These are phyloP conservation scores for Oryza australiensis DNA, from an alignment of 176 grass and related monocot genomes.

Conservation along the genomic window DNA sequence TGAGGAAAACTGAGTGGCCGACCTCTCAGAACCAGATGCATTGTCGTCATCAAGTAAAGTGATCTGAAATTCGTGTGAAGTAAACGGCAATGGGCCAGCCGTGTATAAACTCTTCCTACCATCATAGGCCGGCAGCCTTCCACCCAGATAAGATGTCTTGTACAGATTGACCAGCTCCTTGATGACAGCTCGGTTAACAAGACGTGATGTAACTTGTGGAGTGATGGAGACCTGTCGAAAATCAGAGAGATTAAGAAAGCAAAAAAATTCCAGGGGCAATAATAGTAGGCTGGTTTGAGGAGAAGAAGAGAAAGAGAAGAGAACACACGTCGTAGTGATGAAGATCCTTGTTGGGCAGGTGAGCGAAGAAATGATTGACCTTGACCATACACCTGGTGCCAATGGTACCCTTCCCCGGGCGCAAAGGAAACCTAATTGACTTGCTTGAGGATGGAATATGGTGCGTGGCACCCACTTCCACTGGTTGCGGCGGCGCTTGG, in stretches of 20 bases:
- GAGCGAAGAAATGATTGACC: constrained; percentile 86
- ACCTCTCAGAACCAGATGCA: constrained; percentile 66
- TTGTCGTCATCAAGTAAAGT: constrained; percentile 59
- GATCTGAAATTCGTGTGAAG: constrained; percentile 69
- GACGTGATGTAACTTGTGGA: constrained; percentile 63
- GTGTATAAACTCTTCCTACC: constrained; percentile 89
- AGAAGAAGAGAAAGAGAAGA: background rate
- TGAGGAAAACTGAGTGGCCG: background rate
- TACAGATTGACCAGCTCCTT: constrained; percentile 58
- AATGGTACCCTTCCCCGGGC: constrained; percentile 75
- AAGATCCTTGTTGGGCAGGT: constrained; percentile 84
- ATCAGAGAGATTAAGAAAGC: background rate
- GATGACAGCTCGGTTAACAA: constrained; percentile 63
- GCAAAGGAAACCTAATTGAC: constrained; percentile 59
- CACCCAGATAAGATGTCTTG: constrained; percentile 63
- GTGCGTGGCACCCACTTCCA: too few species aligned
- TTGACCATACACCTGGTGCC: constrained; percentile 74
- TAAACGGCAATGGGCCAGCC: constrained; percentile 71
- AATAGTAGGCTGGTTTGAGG: too few species aligned
- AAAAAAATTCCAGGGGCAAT: background rate
- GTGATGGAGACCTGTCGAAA: constrained; percentile 62
- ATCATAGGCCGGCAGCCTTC: constrained; percentile 83
- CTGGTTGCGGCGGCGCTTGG: too few species aligned
- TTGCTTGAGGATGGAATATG: constrained; percentile 57
- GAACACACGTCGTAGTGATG: constrained; percentile 82